These are phyloP conservation scores for Alternaria triticina DNA, from an alignment of 2,329 filamentous ascomycete genomes.

Conservation along the genomic window DNA sequence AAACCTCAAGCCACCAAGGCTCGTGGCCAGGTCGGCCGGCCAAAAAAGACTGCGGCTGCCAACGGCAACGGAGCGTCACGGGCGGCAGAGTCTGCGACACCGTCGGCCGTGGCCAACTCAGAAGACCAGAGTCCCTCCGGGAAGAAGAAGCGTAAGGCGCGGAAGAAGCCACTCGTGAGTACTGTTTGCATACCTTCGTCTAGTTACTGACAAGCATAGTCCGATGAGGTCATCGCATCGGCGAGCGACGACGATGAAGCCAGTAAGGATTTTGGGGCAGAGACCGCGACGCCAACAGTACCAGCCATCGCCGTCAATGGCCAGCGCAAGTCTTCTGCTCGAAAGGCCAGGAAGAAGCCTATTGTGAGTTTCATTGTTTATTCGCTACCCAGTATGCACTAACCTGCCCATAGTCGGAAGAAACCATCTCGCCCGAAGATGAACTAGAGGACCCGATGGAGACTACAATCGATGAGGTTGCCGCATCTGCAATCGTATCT, in stretches of 20 bases:
- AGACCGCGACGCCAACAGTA: constrained; percentile 17
- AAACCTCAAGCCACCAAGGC: constrained; percentile 26
- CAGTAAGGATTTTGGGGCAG: constrained; percentile 18
- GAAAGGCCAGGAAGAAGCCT: constrained; percentile 39
- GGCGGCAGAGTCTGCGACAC: constrained; percentile 20
- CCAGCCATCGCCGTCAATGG: constrained; percentile 24
- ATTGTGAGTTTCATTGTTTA: constrained; percentile 28
- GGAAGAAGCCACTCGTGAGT: constrained; percentile 39
- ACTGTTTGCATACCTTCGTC: neutral
- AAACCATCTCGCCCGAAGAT: constrained; percentile 39
- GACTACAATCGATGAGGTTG: constrained; percentile 19
- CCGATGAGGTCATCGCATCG: constrained; percentile 39
- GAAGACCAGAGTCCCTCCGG: constrained; percentile 28
- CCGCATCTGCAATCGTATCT: constrained; percentile 20
- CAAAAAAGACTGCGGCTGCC: constrained; percentile 33
- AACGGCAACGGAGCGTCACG: constrained; percentile 32
- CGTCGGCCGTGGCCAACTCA: constrained; percentile 20
- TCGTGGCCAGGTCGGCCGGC: constrained; percentile 28
- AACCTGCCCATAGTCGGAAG: constrained; percentile 31
- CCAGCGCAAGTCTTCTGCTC: constrained; percentile 32
- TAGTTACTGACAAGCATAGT: constrained; percentile 28
- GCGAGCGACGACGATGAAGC: constrained; percentile 34
- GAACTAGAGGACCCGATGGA: constrained; percentile 33
- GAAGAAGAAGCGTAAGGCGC: constrained; percentile 38
- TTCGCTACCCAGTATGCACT: neutral